Conservation (phyloP, 352 stramenopile genomes). For the Globisporangium splendens region DNA sequence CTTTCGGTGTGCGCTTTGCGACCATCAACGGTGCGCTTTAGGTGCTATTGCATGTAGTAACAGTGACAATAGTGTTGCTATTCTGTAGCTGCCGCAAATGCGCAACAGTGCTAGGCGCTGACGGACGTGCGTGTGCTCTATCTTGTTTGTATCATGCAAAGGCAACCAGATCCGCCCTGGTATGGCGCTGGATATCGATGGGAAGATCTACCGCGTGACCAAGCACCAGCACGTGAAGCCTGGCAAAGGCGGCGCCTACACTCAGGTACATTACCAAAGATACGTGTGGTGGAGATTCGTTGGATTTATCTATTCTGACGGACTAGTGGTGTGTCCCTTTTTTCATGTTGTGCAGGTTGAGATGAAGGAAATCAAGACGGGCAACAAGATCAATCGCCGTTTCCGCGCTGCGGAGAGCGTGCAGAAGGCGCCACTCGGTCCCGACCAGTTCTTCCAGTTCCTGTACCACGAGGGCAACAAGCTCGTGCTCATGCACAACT, state of each 20-base stretch:
- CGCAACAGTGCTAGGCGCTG: background rate
- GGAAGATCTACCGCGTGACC: conserved; percentile 78
- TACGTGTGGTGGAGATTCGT: too few relatives aligned
- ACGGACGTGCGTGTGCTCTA: conserved; percentile 4
- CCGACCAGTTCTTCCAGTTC: conserved; percentile 78
- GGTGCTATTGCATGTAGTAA: too few relatives aligned
- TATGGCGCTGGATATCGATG: conserved; percentile 82
- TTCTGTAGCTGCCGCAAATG: conserved; percentile 1
- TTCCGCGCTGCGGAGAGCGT: conserved; percentile 81
- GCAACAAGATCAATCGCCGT: conserved; percentile 77
- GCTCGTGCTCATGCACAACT: conserved; percentile 82
- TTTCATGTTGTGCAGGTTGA: conserved; percentile 37
- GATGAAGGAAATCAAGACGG: conserved; percentile 86
- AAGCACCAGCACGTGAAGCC: conserved; percentile 87
- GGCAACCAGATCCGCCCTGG: conserved; percentile 80
- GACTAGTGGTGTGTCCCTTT: background rate
- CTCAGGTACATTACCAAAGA: conserved; percentile 34
- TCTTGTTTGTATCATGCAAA: conserved; percentile 14
- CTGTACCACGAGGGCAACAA: conserved; percentile 77
- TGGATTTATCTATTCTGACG: too few relatives aligned
- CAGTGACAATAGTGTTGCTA: background rate
- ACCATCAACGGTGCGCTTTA: conserved; percentile 57
- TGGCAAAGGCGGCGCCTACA: conserved; percentile 80
- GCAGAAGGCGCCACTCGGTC: conserved; percentile 69
- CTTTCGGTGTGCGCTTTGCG: conserved; percentile 39